Conservation (phyloP, 352 stramenopile genomes). For the Globisporangium canariense region DNA sequence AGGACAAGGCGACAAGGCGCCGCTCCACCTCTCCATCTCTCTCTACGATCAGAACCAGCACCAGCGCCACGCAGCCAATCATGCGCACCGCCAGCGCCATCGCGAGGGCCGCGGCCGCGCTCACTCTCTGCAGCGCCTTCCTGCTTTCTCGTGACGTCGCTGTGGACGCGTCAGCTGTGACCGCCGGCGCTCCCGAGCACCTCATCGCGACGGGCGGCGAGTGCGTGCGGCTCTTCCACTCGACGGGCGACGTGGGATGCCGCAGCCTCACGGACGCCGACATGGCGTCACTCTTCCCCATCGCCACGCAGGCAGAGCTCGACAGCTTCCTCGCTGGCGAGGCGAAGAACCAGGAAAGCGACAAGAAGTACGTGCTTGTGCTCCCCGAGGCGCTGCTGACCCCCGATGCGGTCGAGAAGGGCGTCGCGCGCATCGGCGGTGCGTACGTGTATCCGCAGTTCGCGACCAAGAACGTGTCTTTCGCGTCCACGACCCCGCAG, state of each 20-base stretch:
- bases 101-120: slow-evolving; percentile 1
- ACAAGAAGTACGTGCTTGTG: slow-evolving; percentile 58
- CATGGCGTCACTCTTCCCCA: slow-evolving; percentile 54
- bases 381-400: slow-evolving; percentile 59
- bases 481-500: slow-evolving; percentile 54
- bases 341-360: slow-evolving; percentile 20
- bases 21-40: background rate
- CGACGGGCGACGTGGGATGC: slow-evolving; percentile 58
- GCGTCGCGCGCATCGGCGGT: slow-evolving; percentile 40
- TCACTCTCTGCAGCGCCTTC: background rate
- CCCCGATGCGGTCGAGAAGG: slow-evolving; percentile 28
- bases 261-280: slow-evolving; percentile 47
- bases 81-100: slow-evolving; percentile 11
- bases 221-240: slow-evolving; percentile 80
- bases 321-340: slow-evolving; percentile 33
- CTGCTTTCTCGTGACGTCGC: background rate
- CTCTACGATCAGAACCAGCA: background rate
- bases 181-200: slow-evolving; percentile 58
- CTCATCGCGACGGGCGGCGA: slow-evolving; percentile 59
- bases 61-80: background rate
- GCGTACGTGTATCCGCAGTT: slow-evolving; percentile 55
- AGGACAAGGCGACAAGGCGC: background rate
- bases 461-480: slow-evolving; percentile 38
- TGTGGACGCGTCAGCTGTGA: slow-evolving; percentile 47
- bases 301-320: slow-evolving; percentile 41